phyloP scores from a whole-genome alignment of 441 rosid genomes.

The Arabidopsis hybrid region DNA sequence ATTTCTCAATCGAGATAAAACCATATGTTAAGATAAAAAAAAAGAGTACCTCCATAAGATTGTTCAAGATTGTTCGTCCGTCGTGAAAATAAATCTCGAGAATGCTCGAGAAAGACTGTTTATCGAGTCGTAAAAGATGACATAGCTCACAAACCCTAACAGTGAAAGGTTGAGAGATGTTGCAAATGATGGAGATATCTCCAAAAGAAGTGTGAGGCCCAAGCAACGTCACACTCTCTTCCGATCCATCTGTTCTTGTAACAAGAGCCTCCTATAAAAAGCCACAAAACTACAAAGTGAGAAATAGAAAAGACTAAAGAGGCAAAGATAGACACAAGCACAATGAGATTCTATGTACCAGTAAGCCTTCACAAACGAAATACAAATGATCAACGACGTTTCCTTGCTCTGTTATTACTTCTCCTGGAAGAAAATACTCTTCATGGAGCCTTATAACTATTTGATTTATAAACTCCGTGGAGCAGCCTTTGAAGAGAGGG shows the following conservation, averaged over 20 bases:
- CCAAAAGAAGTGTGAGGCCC: slow-evolving; percentile 79
- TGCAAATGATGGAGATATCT: slow-evolving; percentile 87
- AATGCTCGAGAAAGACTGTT: slow-evolving; percentile 80
- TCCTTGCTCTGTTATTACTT: slow-evolving; percentile 92
- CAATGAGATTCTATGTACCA: slow-evolving; percentile 57
- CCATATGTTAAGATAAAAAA: neutral
- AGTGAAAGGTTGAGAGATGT: slow-evolving; percentile 90
- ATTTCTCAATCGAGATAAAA: neutral
- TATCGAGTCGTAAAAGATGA: slow-evolving; percentile 85
- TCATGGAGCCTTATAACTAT: slow-evolving; percentile 88
- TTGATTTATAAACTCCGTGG: slow-evolving; percentile 85
- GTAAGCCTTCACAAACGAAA: slow-evolving; percentile 85
- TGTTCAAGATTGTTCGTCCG: slow-evolving; percentile 82
- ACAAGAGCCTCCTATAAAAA: slow-evolving; percentile 69
- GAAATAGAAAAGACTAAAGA: neutral
- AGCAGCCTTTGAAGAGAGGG: slow-evolving; percentile 77
- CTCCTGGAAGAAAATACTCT: slow-evolving; percentile 97
- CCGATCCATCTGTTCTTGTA: slow-evolving; percentile 71
- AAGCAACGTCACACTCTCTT: slow-evolving; percentile 62
- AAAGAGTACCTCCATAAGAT: slow-evolving; percentile 74
- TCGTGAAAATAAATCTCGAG: slow-evolving; percentile 92
- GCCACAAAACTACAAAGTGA: neutral
- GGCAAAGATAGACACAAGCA: slow-evolving; percentile 11
- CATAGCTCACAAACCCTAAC: slow-evolving; percentile 77
- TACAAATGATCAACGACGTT: slow-evolving; percentile 91